Evolutionary conservation across 2,329 filamentous ascomycete species (phyloP).

Genomic region (Aspergillus neotritici): DNA sequence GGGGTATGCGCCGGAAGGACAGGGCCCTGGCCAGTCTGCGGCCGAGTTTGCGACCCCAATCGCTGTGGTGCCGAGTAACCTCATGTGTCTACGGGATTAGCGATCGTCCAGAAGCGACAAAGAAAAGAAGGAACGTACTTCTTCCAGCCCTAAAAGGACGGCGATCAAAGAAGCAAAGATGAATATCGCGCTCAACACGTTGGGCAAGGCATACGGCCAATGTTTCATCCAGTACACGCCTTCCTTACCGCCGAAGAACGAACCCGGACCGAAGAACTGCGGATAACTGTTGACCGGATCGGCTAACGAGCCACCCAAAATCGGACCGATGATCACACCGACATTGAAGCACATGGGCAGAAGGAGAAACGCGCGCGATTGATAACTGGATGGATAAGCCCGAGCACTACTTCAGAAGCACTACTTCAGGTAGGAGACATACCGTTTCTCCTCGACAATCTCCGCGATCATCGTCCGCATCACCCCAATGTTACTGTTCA

Average conservation of each 20-base stretch:
- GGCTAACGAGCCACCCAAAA: slow-evolving; percentile 61
- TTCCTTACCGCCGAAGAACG: slow-evolving; percentile 50
- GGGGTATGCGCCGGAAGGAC: slow-evolving; percentile 17
- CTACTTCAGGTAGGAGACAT: slow-evolving; percentile 4
- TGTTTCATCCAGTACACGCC: slow-evolving; percentile 59
- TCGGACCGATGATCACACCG: slow-evolving; percentile 55
- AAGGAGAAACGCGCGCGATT: slow-evolving; percentile 53
- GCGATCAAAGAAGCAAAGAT: slow-evolving; percentile 51
- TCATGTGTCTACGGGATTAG: slow-evolving; percentile 30
- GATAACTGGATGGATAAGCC: slow-evolving; percentile 28
- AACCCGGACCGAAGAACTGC: slow-evolving; percentile 55
- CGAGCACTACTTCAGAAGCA: background rate
- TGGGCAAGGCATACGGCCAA: slow-evolving; percentile 66
- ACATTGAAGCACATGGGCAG: slow-evolving; percentile 66
- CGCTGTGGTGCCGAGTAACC: slow-evolving; percentile 32
- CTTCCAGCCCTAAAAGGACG: slow-evolving; percentile 62
- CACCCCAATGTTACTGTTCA: slow-evolving; percentile 69
- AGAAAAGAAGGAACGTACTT: slow-evolving; percentile 38
- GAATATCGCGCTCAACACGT: slow-evolving; percentile 59
- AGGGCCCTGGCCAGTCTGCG: slow-evolving; percentile 28
- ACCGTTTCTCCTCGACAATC: slow-evolving; percentile 65
- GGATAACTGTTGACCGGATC: slow-evolving; percentile 61
- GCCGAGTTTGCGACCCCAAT: slow-evolving; percentile 39
- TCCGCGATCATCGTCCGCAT: slow-evolving; percentile 71
- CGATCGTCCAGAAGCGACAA: background rate